A percentile compares a stretch with the other conserved stretches of the same genome.
These are phyloP conservation scores for Hypoxylon fragiforme DNA, from an alignment of 495 filamentous ascomycete genomes.

Conservation along the genomic window DNA sequence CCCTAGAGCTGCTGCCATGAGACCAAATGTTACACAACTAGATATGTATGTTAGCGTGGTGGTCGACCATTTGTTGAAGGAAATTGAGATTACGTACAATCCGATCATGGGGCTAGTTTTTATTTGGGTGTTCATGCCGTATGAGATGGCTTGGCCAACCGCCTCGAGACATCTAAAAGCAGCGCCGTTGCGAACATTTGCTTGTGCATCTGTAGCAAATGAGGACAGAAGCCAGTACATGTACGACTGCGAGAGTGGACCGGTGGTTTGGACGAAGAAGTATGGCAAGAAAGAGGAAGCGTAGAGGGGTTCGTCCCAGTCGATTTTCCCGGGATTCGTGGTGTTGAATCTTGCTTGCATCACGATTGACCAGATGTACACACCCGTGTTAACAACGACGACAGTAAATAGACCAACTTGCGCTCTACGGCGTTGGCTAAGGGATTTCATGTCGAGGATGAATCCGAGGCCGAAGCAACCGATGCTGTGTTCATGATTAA, in stretches of 20 bases:
- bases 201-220: slow-evolving; percentile 25
- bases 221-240: slow-evolving; percentile 33
- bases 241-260: slow-evolving; percentile 28
- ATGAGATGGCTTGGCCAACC: slow-evolving; percentile 27
- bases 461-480: slow-evolving; percentile 31
- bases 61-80: not conserved
- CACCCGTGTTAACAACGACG: slow-evolving; percentile 24
- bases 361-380: slow-evolving; percentile 30
- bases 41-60: slow-evolving; percentile 4
- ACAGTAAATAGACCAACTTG: slow-evolving; percentile 28
- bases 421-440: slow-evolving; percentile 28
- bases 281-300: slow-evolving; percentile 26
- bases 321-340: slow-evolving; percentile 19
- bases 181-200: slow-evolving; percentile 29
- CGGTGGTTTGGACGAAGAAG: slow-evolving; percentile 32
- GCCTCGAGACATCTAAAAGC: slow-evolving; percentile 31
- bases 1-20: slow-evolving; percentile 20
- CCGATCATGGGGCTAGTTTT: slow-evolving; percentile 18
- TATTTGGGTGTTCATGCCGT: slow-evolving; percentile 30
- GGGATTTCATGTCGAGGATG: slow-evolving; percentile 27
- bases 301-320: slow-evolving; percentile 29
- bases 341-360: slow-evolving; percentile 24
- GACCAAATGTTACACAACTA: slow-evolving; percentile 28
- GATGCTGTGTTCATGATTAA: slow-evolving; percentile 12
- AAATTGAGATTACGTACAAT: slow-evolving; percentile 15